Percentiles rank a stretch among this genome's conserved stretches.
These are phyloP conservation scores for Rhexocercosporidium sp. DNA, from an alignment of 2,329 filamentous ascomycete species.

Conservation along the genomic window DNA sequence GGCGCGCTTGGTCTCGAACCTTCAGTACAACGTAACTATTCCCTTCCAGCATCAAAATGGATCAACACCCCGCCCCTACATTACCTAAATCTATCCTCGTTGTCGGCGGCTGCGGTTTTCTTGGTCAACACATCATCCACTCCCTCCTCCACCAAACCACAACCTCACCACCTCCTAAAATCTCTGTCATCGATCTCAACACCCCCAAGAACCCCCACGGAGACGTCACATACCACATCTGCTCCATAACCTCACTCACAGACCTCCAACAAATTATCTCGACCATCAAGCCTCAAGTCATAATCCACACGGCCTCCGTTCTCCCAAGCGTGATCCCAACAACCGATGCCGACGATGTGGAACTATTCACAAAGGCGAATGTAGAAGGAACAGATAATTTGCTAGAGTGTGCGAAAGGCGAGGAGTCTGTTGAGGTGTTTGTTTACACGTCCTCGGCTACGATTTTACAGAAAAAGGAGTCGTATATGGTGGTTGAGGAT, in stretches of 20 bases:
- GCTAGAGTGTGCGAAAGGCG: constrained; percentile 1
- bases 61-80: neutral
- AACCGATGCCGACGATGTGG: neutral
- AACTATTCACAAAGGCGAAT: constrained; percentile 4
- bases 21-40: neutral
- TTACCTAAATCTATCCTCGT: neutral
- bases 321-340: neutral
- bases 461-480: neutral
- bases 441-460: constrained; percentile 13
- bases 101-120: constrained; percentile 22
- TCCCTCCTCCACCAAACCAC: neutral
- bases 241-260: constrained; percentile 7
- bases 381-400: constrained; percentile 1
- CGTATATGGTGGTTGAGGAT: neutral
- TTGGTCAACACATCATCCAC: constrained; percentile 15
- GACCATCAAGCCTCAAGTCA: constrained; percentile 12
- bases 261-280: neutral
- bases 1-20: neutral
- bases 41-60: neutral
- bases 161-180: neutral
- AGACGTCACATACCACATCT: constrained; percentile 1
- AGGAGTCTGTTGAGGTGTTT: neutral
- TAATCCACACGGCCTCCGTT: constrained; percentile 20
- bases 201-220: neutral
- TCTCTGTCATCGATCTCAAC: constrained; percentile 12